These are phyloP conservation scores for Strobilomyces dryophilus DNA, from an alignment of 768 basidiomycete species.

Conservation along the genomic window DNA sequence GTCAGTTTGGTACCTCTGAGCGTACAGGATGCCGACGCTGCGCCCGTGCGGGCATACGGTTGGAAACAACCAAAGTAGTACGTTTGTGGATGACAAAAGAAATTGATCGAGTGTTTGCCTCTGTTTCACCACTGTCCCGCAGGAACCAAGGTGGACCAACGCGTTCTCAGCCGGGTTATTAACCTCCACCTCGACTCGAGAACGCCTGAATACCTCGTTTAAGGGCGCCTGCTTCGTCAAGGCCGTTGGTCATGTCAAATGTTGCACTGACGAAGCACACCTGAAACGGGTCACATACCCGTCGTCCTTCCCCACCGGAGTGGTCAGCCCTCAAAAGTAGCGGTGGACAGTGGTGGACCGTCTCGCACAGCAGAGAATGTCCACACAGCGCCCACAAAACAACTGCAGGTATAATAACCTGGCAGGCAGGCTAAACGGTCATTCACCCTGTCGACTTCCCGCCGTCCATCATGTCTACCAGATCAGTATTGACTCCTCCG, in stretches of 20 bases:
- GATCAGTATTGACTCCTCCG: not conserved
- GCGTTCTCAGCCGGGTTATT: not conserved
- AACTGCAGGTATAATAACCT: slow-evolving; percentile 11
- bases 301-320: not conserved
- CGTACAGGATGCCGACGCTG: slow-evolving; percentile 58
- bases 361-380: slow-evolving; percentile 9
- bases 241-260: not conserved
- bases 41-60: slow-evolving; percentile 68
- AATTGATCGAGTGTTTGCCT: slow-evolving; percentile 8
- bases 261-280: slow-evolving; percentile 2
- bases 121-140: slow-evolving; percentile 5
- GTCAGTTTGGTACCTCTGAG: slow-evolving; percentile 59
- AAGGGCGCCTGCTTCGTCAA: slow-evolving; percentile 3
- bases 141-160: slow-evolving; percentile 7
- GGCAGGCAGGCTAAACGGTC: not conserved
- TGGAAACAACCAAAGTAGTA: slow-evolving; percentile 29
- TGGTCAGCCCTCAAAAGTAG: not conserved
- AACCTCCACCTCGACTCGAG: not conserved
- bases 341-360: slow-evolving; percentile 1
- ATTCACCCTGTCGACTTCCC: not conserved
- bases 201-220: slow-evolving; percentile 1
- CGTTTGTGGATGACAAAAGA: too few species aligned
- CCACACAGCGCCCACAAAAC: slow-evolving; percentile 10
- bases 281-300: slow-evolving; percentile 4
- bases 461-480: slow-evolving; percentile 8